Evolutionary conservation across 176 grass and related monocot genomes (phyloP).

Genomic region (Elaeis guineensis): DNA sequence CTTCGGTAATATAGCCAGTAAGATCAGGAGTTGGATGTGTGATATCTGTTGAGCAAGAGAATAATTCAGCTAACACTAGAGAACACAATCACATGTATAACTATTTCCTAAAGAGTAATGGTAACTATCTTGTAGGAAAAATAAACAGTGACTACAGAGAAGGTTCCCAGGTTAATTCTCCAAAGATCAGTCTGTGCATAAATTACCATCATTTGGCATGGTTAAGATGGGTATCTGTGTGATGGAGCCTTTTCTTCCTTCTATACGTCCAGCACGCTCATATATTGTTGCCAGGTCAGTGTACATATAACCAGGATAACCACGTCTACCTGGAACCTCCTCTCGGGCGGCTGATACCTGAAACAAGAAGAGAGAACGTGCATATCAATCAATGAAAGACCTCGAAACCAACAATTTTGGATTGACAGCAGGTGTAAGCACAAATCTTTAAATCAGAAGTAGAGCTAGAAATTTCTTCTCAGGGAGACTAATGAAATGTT

Average conservation of each 20-base stretch:
- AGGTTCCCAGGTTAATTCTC: too few species aligned
- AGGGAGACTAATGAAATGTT: too few species aligned
- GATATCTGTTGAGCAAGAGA: slow-evolving; percentile 53
- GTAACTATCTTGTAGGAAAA: too few species aligned
- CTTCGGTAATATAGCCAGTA: slow-evolving; percentile 93
- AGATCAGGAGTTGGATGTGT: slow-evolving; percentile 94
- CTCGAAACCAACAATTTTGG: too few species aligned
- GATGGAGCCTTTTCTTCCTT: slow-evolving; percentile 87
- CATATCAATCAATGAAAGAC: not conserved
- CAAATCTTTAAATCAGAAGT: too few species aligned
- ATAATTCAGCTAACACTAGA: too few species aligned
- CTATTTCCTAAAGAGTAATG: too few species aligned
- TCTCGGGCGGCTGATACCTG: slow-evolving; percentile 89
- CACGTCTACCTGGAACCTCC: slow-evolving; percentile 91
- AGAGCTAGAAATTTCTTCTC: too few species aligned
- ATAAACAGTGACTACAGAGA: too few species aligned
- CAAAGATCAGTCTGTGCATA: not conserved
- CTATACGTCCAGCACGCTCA: slow-evolving; percentile 88
- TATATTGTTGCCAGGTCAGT: slow-evolving; percentile 95
- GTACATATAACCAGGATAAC: slow-evolving; percentile 98
- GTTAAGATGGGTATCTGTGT: slow-evolving; percentile 95
- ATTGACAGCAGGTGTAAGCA: too few species aligned
- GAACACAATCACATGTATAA: too few species aligned
- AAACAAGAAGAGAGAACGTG: not conserved
- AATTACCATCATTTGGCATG: slow-evolving; percentile 89